These are phyloP conservation scores for Terana coerulea DNA, from an alignment of 768 basidiomycete species.

Conservation along the genomic window DNA sequence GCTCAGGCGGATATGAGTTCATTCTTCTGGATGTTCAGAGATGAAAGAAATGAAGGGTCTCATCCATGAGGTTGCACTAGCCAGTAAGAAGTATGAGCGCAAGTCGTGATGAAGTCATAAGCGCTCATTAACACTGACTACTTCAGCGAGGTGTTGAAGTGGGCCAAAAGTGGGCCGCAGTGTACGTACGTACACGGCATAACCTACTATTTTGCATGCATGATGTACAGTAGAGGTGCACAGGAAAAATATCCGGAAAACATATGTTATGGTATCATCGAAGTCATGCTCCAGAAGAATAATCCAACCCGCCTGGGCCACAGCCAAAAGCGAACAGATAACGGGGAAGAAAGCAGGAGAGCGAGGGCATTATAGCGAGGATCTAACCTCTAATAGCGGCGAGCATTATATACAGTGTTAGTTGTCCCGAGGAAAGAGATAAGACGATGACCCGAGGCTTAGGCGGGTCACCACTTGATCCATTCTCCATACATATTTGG, in stretches of 20 bases:
- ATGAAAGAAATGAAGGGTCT: no score
- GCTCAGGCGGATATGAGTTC: constrained; percentile 92
- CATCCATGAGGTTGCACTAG: no score
- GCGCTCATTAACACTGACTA: no score
- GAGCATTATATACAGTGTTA: constrained; percentile 7
- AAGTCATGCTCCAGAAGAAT: not conserved
- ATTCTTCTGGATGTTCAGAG: constrained; percentile 35
- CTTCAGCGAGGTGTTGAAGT: no score
- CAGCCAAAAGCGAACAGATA: not conserved
- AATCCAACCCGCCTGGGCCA: not conserved
- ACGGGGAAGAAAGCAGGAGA: not conserved
- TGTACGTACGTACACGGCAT: no score
- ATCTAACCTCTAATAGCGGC: constrained; percentile 4
- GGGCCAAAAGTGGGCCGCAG: no score
- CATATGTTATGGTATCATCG: not conserved
- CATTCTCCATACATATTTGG: constrained; percentile 97
- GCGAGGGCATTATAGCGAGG: constrained; percentile 1
- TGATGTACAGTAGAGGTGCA: constrained; percentile 7
- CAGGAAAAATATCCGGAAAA: not conserved
- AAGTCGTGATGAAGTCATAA: no score
- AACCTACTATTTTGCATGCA: constrained; percentile 7
- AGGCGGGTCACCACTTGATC: constrained; percentile 37
- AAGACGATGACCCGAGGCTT: not conserved
- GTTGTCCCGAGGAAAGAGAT: not conserved
- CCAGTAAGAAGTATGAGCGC: no score